Evolutionary conservation across 2,329 filamentous ascomycete species (phyloP), one percentile per base, ranked within the genome.

Genomic region (Paracoccidioides lutzii): DNA sequence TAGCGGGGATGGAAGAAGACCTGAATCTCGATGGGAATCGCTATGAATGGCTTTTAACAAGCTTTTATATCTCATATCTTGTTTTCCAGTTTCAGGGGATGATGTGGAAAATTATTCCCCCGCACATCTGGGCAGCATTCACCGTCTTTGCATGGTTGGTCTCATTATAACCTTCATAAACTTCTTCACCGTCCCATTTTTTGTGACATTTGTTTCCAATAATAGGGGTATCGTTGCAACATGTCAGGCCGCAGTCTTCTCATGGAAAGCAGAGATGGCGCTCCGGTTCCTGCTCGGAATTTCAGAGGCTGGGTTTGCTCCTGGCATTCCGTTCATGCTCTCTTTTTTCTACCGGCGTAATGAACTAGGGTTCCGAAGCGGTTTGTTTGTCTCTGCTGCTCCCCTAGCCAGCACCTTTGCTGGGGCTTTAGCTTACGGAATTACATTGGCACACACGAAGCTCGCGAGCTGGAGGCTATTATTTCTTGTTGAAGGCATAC

Each of bases 381-480:
- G 79, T 2, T 64, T 83, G 28, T 83, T 82, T 59, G 61, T 77
- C 10, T 72, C 74, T 22, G 73, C 73, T 0, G 82, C 83, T 0
- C 83, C 84, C 1, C 77, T 95, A 3, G 88, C 89, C 1, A 93
- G 88, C 44, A 84, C 83, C 1, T 90, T 94, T 66, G 87, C 88
- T 0, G 83, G 83, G 2, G 82, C 81, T 3, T 71, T 85, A 5
- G 82, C 82, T 1, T 85, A 82, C 57, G 81, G 77, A 4, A 84
- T 87, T 64, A 82, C 81, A 7, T 78, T 79, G 33, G 80, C 82
- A 10, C 74, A 78, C 61, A 72, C 75, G 2, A 66, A 73, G 14
- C 67, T 87, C 45, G 76, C 79, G 2, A 80, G 76, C 56, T 89
- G 85, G 86, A 77, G 81, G 58, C 65, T 84, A 9, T 65, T 87